These are phyloP conservation scores for Gastrolobium bilobum DNA, from an alignment of 306 rosid species.

Conservation along the genomic window DNA sequence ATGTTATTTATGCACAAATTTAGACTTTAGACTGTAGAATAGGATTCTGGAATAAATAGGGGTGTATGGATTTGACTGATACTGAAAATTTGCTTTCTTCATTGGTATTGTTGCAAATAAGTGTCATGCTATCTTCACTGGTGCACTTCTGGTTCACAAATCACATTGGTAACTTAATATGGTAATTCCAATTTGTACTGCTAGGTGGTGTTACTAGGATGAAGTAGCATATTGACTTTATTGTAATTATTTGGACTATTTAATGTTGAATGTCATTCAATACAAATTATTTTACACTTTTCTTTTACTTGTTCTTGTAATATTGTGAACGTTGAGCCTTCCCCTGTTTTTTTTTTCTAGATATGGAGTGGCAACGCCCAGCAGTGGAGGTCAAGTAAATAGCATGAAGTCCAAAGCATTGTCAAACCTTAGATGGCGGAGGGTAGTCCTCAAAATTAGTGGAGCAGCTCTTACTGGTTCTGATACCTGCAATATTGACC, in stretches of 20 bases:
- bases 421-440: slow-evolving; percentile 79
- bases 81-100: slow-evolving; percentile 8
- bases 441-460: slow-evolving; percentile 95
- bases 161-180: not conserved
- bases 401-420: slow-evolving; percentile 73
- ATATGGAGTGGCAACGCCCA: slow-evolving; percentile 63
- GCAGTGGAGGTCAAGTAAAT: slow-evolving; percentile 68
- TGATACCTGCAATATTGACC: slow-evolving; percentile 82
- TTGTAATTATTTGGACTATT: slow-evolving; percentile 10
- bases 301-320: slow-evolving; percentile 5
- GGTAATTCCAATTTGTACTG: not conserved
- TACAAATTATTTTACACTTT: slow-evolving; percentile 7
- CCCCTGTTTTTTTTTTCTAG: slow-evolving; percentile 54
- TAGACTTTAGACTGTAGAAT: not conserved
- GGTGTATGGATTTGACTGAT: not conserved
- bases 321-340: slow-evolving; percentile 32
- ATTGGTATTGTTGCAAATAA: slow-evolving; percentile 15
- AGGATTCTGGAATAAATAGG: slow-evolving; percentile 4
- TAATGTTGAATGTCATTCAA: slow-evolving; percentile 33
- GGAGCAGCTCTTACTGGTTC: slow-evolving; percentile 93
- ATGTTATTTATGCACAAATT: slow-evolving; percentile 5
- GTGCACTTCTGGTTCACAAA: slow-evolving; percentile 11
- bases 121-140: slow-evolving; percentile 20
- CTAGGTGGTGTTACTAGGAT: slow-evolving; percentile 22
- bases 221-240: slow-evolving; percentile 3